Evolutionary conservation across 164 flowering plant species (phyloP).

Genomic region (Platanus orientalis): DNA sequence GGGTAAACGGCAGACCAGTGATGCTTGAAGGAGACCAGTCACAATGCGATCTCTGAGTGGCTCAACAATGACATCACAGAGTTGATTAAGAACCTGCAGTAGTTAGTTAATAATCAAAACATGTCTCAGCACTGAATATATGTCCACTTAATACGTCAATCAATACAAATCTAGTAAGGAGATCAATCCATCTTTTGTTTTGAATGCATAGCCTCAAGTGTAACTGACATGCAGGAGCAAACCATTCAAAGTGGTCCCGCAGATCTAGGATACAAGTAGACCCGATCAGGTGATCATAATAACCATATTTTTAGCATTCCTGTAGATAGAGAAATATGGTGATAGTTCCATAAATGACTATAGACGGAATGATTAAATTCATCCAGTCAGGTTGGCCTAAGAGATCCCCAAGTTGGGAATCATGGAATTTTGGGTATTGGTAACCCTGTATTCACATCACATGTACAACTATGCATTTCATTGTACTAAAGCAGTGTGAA

Average conservation of each 20-base stretch:
- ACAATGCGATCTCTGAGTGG: slow-evolving; percentile 91
- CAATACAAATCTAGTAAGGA: no score
- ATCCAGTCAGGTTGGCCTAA: not conserved
- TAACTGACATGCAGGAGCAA: no score
- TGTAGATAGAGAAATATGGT: not conserved
- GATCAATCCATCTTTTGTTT: not conserved
- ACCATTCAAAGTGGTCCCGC: no score
- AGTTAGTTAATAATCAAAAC: slow-evolving; percentile 4
- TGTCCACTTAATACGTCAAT: no score
- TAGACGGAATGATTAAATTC: not conserved
- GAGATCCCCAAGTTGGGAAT: not conserved
- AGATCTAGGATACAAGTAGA: no score
- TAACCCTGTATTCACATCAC: not conserved
- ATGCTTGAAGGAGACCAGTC: slow-evolving; percentile 92
- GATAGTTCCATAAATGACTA: not conserved
- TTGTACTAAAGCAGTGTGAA: not conserved
- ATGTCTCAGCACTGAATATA: not conserved
- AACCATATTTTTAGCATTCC: not conserved
- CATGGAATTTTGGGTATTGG: not conserved
- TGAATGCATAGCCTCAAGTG: not conserved
- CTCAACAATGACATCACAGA: slow-evolving; percentile 78
- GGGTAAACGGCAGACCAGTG: slow-evolving; percentile 51
- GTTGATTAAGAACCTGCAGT: slow-evolving; percentile 74
- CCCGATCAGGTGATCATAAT: no score
- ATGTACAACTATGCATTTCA: not conserved